Evolutionary conservation across 805 yeast species (phyloP).

Genomic region (Brettanomyces anomalus): DNA sequence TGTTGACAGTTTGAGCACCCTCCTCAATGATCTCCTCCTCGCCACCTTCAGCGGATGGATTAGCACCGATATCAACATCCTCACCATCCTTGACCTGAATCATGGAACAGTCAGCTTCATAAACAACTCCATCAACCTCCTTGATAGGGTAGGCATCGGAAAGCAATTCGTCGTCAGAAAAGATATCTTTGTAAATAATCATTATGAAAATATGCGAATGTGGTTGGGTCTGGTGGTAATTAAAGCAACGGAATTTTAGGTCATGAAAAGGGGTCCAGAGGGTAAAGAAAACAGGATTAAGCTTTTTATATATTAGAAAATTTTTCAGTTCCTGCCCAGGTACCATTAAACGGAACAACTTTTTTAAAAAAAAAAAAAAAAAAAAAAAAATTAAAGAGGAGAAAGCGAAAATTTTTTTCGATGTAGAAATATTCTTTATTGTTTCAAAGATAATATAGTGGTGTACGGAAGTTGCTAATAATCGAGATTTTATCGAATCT

Average conservation of each 20-base stretch:
- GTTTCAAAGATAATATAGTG: no score
- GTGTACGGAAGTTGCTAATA: no score
- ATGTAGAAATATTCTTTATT: not conserved
- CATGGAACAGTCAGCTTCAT: constrained; percentile 95
- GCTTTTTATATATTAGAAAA: not conserved
- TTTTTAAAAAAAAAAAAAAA: constrained; percentile 7
- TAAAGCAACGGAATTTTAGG: not conserved
- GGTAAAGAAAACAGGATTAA: not conserved
- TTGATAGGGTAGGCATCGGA: constrained; percentile 94
- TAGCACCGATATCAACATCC: constrained; percentile 97
- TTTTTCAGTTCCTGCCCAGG: not conserved
- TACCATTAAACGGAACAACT: no score
- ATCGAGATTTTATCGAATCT: no score
- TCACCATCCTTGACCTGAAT: constrained; percentile 76
- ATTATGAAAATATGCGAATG: constrained; percentile 14
- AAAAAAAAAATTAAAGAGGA: constrained; percentile 9
- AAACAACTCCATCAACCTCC: constrained; percentile 83
- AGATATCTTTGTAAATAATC: constrained; percentile 56
- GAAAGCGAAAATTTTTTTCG: not conserved
- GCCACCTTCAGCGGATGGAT: constrained; percentile 97
- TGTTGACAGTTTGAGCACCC: constrained; percentile 87
- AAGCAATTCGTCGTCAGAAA: constrained; percentile 92
- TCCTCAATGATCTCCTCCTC: constrained; percentile 75
- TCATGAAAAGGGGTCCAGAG: no score
- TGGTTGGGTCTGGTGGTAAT: not conserved